phyloP scores from a whole-genome alignment of 2,329 filamentous ascomycete genomes.

The Capronia epimyces region DNA sequence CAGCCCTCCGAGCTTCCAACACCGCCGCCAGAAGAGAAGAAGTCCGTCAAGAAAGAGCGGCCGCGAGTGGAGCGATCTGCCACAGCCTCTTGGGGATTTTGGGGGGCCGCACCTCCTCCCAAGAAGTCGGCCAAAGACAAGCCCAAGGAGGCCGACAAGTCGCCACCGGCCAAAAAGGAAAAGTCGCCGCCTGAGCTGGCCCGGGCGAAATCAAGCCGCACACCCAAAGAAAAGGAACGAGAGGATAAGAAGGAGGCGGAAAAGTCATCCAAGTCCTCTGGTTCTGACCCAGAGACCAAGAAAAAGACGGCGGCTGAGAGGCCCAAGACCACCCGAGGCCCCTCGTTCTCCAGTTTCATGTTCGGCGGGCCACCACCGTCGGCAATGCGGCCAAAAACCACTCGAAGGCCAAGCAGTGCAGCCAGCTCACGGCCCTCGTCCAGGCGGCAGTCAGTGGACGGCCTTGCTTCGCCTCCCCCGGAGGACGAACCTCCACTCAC shows the following conservation, averaged over 20 bases:
- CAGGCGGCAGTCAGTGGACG: conserved; percentile 65
- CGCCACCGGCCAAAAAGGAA: conserved; percentile 35
- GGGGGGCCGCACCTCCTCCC: conserved; percentile 53
- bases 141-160: conserved; percentile 32
- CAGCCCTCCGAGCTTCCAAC: conserved; percentile 41
- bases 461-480: conserved; percentile 65
- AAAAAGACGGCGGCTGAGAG: conserved; percentile 43
- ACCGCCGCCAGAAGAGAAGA: conserved; percentile 53
- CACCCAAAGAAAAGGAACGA: conserved; percentile 47
- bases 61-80: conserved; percentile 67
- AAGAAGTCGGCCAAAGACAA: conserved; percentile 50
- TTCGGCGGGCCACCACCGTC: conserved; percentile 62
- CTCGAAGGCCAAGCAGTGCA: conserved; percentile 54
- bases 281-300: conserved; percentile 64
- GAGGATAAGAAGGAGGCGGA: conserved; percentile 54
- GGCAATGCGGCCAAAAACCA: conserved; percentile 58
- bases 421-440: conserved; percentile 53
- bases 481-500: conserved; percentile 62
- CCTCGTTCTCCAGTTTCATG: conserved; percentile 56
- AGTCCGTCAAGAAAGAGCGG: conserved; percentile 65
- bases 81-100: conserved; percentile 68
- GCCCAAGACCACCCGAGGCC: conserved; percentile 52
- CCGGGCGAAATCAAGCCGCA: conserved; percentile 54
- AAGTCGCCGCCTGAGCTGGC: conserved; percentile 41
- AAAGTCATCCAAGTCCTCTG: conserved; percentile 63